Base-by-base conservation (phyloP, 805 yeast genomes). In the Candida maris region DNA sequence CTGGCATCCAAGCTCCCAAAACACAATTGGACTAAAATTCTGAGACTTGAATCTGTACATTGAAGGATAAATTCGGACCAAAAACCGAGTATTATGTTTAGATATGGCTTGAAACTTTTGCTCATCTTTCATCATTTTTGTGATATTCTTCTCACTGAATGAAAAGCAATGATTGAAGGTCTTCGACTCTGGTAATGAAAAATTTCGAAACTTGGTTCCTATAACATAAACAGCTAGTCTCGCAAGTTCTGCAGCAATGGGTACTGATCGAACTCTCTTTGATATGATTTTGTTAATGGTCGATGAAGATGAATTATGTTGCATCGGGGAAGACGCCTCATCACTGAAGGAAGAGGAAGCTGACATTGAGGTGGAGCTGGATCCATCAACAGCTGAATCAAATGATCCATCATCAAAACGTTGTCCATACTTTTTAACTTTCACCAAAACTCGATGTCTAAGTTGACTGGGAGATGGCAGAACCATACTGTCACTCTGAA, bases 21-120 rank as follows among this genome's bases (percentile, higher is more conserved):
- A 87, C 1, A 60, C 58, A 2, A 85, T 60, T 0, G 98, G 97
- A 29, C 73, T 73, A 54, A 86, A 89, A 52, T 93, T 93, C 3
- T 85, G 71, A 1, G 96, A 87, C 35, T 70, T 80, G 44, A 85
- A 71, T 27, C 97, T 64, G 38, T 79, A 73, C 6, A 79, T 79
- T 1, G 94, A 80, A 0, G 99, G 99, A 54, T 93, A 93, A 0
- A 88, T 75, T 34, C 99, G 69, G 82, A 86, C 80, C 35, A 91
- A 55, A 52, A 70, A 85, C 33, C 70, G 68, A 41, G 79, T 62
- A 57, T 93, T 91, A 57, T 93, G 97, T 53, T 85, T 84, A 45
- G 74, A 69, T 4, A 89, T 51, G 3, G 88, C 71, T 3, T 66
- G 63, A 3, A 60, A 51, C 42, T 79, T 80, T 2, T 63, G 69